Conservation (phyloP, 352 stramenopile genomes). For the Pythium brassicae region DNA sequence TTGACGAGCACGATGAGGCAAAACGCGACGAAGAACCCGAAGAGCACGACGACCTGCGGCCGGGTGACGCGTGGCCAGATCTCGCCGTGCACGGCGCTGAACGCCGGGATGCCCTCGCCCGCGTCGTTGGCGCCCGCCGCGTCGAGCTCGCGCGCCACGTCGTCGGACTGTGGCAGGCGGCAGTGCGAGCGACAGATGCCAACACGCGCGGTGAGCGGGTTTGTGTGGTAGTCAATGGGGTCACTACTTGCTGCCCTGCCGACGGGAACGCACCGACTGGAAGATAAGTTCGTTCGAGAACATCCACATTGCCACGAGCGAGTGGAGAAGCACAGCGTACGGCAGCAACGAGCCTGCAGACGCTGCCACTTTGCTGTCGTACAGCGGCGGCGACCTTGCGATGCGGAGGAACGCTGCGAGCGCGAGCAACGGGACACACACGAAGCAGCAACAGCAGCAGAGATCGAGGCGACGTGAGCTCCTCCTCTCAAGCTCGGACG, state of each 20-base stretch:
- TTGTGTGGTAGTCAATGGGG: no score
- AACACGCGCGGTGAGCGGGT: not conserved
- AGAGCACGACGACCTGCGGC: slow-evolving; percentile 72
- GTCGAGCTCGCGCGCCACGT: slow-evolving; percentile 15
- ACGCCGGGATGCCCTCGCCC: slow-evolving; percentile 58
- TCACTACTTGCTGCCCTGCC: no score
- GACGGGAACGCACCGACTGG: slow-evolving; percentile 43
- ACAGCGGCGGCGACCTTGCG: slow-evolving; percentile 58
- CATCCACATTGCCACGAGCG: slow-evolving; percentile 79
- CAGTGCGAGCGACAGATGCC: not conserved
- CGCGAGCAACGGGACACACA: not conserved
- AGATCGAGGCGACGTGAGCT: no score
- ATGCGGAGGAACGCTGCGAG: slow-evolving; percentile 62
- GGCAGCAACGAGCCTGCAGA: slow-evolving; percentile 58
- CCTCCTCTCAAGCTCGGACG: no score
- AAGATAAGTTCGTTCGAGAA: slow-evolving; percentile 86
- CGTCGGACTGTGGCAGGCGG: slow-evolving; percentile 4
- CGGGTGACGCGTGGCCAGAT: slow-evolving; percentile 59
- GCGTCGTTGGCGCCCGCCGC: slow-evolving; percentile 4
- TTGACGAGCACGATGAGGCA: slow-evolving; percentile 46
- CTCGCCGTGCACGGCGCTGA: slow-evolving; percentile 31
- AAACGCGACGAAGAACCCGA: slow-evolving; percentile 59
- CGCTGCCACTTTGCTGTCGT: slow-evolving; percentile 62
- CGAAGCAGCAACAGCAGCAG: not conserved
- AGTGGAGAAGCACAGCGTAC: slow-evolving; percentile 73